These are phyloP conservation scores for Pseudoturritis turrita DNA, from an alignment of 345 rosid genomes.

Conservation along the genomic window DNA sequence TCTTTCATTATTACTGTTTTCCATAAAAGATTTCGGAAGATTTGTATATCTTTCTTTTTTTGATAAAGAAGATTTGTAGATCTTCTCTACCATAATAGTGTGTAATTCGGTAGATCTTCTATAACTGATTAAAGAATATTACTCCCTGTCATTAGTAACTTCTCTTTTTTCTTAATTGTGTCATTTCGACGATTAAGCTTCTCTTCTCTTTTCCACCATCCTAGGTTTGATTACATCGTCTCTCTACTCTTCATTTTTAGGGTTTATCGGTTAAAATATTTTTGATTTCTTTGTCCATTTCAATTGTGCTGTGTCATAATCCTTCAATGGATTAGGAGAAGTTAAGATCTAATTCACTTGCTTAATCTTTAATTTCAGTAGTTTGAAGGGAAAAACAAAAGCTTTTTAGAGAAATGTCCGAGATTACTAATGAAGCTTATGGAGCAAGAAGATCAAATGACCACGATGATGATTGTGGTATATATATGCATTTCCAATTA, in stretches of 20 bases:
- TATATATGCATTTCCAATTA: not conserved
- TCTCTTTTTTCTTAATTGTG: not conserved
- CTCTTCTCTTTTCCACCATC: no score
- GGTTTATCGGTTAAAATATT: not conserved
- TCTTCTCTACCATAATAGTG: not conserved
- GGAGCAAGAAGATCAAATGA: slow-evolving; percentile 22
- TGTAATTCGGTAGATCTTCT: not conserved
- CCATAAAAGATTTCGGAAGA: not conserved
- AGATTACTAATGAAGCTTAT: slow-evolving; percentile 49
- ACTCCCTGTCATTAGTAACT: not conserved
- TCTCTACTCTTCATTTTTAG: not conserved
- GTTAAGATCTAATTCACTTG: not conserved
- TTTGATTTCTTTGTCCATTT: no score
- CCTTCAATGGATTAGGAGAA: not conserved
- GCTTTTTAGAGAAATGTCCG: slow-evolving; percentile 45
- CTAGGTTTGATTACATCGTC: no score
- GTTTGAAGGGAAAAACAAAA: not conserved
- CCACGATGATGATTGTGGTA: slow-evolving; percentile 8
- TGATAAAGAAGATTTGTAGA: not conserved
- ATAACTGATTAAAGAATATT: not conserved
- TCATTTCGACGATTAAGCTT: not conserved
- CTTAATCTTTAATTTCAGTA: not conserved
- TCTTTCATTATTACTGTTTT: not conserved
- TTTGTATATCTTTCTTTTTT: not conserved
- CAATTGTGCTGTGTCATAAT: not conserved